Conservation (phyloP, 768 basidiomycete genomes). For the Boletus subparvulus region DNA sequence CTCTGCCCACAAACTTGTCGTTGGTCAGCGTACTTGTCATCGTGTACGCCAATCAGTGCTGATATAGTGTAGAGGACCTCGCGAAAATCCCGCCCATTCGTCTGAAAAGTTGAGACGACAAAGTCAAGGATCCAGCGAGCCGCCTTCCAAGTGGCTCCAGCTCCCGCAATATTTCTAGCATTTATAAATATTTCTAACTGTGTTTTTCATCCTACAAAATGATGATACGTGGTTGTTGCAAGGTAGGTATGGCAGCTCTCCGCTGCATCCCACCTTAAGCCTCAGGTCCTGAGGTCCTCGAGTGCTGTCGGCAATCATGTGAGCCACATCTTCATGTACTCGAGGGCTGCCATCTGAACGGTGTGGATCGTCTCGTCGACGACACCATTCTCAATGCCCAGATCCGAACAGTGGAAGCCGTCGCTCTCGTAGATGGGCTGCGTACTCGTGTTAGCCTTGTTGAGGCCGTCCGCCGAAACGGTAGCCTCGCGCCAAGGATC, state of each 20-base stretch:
- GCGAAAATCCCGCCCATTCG: constrained; percentile 71
- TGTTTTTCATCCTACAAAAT: too few species aligned
- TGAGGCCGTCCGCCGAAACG: constrained; percentile 53
- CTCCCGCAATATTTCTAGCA: too few species aligned
- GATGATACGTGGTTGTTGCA: too few species aligned
- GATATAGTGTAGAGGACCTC: constrained; percentile 58
- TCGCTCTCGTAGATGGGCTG: constrained; percentile 60
- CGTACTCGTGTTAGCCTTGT: constrained; percentile 44
- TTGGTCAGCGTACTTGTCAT: constrained; percentile 49
- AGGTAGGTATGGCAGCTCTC: too few species aligned
- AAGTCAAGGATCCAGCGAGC: too few species aligned
- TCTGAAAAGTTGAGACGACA: constrained; percentile 29
- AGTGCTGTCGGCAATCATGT: constrained; percentile 4
- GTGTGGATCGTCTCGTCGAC: constrained; percentile 51
- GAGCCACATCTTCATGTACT: constrained; percentile 59
- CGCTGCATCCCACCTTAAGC: too few species aligned
- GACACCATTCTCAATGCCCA: constrained; percentile 39
- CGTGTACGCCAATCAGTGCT: neutral
- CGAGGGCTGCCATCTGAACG: constrained; percentile 54
- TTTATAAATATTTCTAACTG: too few species aligned
- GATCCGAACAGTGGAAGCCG: constrained; percentile 70
- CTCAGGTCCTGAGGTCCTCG: too few species aligned
- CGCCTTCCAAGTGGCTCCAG: too few species aligned
- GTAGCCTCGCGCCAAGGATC: constrained; percentile 76
- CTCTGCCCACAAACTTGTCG: constrained; percentile 79